Evolutionary conservation across 805 yeast genomes (phyloP), one percentile per base, ranked within the genome.

Genomic region (Yamadazyma scolyti): DNA sequence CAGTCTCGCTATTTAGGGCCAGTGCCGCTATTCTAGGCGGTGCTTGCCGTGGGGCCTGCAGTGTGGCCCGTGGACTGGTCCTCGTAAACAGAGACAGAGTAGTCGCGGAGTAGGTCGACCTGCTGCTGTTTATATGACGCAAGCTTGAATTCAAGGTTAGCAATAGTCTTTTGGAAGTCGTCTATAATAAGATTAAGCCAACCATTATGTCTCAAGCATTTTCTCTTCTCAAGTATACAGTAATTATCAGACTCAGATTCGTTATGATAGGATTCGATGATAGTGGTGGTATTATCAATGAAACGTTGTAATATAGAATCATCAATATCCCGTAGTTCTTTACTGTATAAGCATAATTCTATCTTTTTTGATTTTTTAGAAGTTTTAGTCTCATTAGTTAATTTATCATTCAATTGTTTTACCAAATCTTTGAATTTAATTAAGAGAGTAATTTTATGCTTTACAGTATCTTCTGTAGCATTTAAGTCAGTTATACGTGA

Each of bases 191-290:
- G 49, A 31, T 53, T 58, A 49, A 58, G 56, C 78, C 79, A 73
- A 1, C 74, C 71, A 28, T 56, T 61, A 40, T 79, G 87, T 27
- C 71, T 68, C 3, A 48, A 47, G 48, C 87, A 79, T 42, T 75
- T 77, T 32, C 69, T 62, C 37, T 70, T 71, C 28, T 79, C 84
- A 7, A 58, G 50, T 5, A 76, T 46, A 43, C 86, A 79, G 20
- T 18, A 31, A n/a, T 20, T 30, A 5, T 31, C 17, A 16, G 10
- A 23, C n/a, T 16, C 15, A 6, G 20, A 16, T 11, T 29, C 30
- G n/a, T 31, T 32, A 14, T 20, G n/a, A n/a, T n/a, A n/a, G n/a
- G n/a, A n/a, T n/a, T n/a, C n/a, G n/a, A n/a, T 35, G 32, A 11
- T 19, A 9, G 8, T 30, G 22, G n/a, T n/a, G n/a, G n/a, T n/a